phyloP scores from a whole-genome alignment of 805 yeast species.

The Starmerella khaoyaiensis region DNA sequence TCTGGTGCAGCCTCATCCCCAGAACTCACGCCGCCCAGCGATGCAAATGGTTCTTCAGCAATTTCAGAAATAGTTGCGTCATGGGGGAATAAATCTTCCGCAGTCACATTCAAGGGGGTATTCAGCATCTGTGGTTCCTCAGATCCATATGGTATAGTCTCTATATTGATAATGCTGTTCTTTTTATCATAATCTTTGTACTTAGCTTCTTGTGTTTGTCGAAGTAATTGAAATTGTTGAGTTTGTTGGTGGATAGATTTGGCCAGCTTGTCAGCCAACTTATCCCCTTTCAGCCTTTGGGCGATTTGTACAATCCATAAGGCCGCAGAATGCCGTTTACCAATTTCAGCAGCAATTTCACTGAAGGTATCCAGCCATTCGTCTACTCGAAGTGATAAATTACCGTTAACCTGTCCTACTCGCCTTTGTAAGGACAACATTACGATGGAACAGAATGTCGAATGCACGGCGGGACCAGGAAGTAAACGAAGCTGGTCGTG shows the following conservation, averaged over 20 bases:
- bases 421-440: slow-evolving; percentile 61
- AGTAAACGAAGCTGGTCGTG: slow-evolving; percentile 39
- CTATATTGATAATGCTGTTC: no score
- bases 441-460: slow-evolving; percentile 49
- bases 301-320: slow-evolving; percentile 12
- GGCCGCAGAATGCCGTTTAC: slow-evolving; percentile 11
- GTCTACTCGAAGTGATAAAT: slow-evolving; percentile 27
- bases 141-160: no score
- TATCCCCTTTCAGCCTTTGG: slow-evolving; percentile 1
- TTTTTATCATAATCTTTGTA: not conserved
- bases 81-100: slow-evolving; percentile 1
- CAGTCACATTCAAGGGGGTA: no score
- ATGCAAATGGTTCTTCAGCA: no score
- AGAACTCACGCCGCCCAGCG: slow-evolving; percentile 1
- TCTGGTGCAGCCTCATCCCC: slow-evolving; percentile 24
- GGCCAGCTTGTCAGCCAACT: not conserved
- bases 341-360: slow-evolving; percentile 26
- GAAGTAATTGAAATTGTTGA: not conserved
- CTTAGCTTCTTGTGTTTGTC: not conserved
- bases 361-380: slow-evolving; percentile 28
- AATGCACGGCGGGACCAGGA: slow-evolving; percentile 49
- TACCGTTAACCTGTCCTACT: slow-evolving; percentile 29
- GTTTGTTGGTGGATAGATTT: not conserved
- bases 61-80: not conserved
- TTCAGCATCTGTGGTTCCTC: no score